A percentile compares a stretch with the other conserved stretches of the same genome.
Evolutionary conservation across 228 moss, liverwort and hornwort genomes (phyloP).

Genomic region (Sphagnum fallax): DNA sequence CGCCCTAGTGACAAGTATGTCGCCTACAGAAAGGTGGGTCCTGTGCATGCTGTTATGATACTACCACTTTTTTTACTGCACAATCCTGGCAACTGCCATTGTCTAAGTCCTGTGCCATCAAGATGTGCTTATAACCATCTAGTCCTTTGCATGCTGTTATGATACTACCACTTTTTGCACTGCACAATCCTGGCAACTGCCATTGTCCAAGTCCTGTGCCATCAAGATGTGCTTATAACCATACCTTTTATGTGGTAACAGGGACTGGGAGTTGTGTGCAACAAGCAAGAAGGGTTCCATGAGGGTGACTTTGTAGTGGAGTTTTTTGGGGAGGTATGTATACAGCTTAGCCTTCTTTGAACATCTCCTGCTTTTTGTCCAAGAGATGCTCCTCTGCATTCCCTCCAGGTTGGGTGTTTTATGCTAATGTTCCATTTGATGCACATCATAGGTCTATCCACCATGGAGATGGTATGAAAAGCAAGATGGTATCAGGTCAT

Average conservation of each 20-base stretch:
- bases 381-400: background rate
- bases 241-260: slow-evolving; percentile 11
- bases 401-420: background rate
- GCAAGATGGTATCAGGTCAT: slow-evolving; percentile 92
- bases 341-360: background rate
- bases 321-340: slow-evolving; percentile 86
- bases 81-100: no score
- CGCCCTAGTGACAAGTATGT: slow-evolving; percentile 83
- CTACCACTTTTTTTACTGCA: no score
- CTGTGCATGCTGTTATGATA: background rate
- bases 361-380: background rate
- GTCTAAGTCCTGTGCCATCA: no score
- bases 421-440: background rate
- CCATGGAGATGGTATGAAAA: slow-evolving; percentile 99
- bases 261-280: slow-evolving; percentile 99
- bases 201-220: no score
- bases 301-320: slow-evolving; percentile 98
- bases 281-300: slow-evolving; percentile 72
- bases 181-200: no score
- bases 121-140: no score
- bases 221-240: no score
- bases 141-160: background rate
- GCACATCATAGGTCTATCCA: slow-evolving; percentile 69
- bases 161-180: background rate
- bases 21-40: slow-evolving; percentile 84